A percentile compares a stretch with the other conserved stretches of the same genome.
These are phyloP conservation scores for Leccinum uliginosum DNA, from an alignment of 768 basidiomycete species.

Conservation along the genomic window DNA sequence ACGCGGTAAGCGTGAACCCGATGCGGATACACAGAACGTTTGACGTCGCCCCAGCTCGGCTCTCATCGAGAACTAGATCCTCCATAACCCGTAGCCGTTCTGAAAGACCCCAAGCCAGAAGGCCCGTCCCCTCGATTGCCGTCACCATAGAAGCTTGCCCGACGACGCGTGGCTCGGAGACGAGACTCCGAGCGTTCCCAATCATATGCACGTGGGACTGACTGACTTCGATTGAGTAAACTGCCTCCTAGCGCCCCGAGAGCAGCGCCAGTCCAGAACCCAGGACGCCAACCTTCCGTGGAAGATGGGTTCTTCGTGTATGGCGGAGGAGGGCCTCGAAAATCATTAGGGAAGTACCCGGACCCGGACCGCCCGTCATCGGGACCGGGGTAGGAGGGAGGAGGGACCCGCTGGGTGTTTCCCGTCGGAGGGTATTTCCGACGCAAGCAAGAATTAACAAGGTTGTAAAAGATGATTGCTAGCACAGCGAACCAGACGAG, in stretches of 20 bases:
- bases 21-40: neutral
- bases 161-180: constrained; percentile 26
- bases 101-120: constrained; percentile 65
- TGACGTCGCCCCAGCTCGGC: neutral
- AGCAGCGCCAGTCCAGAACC: constrained; percentile 83
- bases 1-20: neutral
- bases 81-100: constrained; percentile 77
- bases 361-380: constrained; percentile 21
- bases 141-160: constrained; percentile 18
- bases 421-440: constrained; percentile 27
- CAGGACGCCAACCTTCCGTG: constrained; percentile 50
- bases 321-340: constrained; percentile 51
- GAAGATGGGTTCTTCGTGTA: constrained; percentile 41
- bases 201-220: constrained; percentile 39
- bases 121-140: constrained; percentile 66
- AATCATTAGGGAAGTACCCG: constrained; percentile 53
- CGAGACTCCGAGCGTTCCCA: constrained; percentile 51
- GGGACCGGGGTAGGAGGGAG: constrained; percentile 31
- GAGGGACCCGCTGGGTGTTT: constrained; percentile 25
- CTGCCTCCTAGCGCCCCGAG: constrained; percentile 67
- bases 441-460: constrained; percentile 53
- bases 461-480: constrained; percentile 49
- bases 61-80: constrained; percentile 66
- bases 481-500: constrained; percentile 54
- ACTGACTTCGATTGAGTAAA: constrained; percentile 41